Base-by-base conservation (phyloP, 108 stramenopile species). In the Conticribra guillardii region DNA sequence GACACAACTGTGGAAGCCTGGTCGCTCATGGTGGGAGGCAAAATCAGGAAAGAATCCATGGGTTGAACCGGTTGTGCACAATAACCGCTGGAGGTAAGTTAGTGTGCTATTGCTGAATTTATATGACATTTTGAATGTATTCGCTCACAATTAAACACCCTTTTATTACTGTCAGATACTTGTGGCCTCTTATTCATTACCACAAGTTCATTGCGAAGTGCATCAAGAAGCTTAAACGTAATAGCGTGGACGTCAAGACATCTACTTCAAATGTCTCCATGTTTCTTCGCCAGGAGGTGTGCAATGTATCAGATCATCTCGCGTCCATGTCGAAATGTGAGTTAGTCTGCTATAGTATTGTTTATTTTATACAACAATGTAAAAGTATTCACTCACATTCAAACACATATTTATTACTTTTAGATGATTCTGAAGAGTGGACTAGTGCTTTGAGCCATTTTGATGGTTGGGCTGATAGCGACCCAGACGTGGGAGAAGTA, bases 111-210 rank as follows among this genome's bases (percentile, higher is more conserved):
- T 8, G 44, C 8, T 8, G 44, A 8, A 44, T 24, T 8, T 45
- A 11, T 16, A 19, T n/a, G 18, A 45, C 17, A 3, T 54, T 54
- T 18, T 46, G 47, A 48, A 41, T 37, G 68, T 18, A 16, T 55
- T 37, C 24, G 66, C 28, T 22, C 24, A 33, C 27, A 26, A 4
- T 26, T 61, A 16, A 16, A 18, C 18, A 9, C 34, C 19, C 32
- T 45, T 21, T 30, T 28, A 52, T 64, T 73, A 11, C 47, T 11
- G 3, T 67, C 22, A 94, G 93, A 69, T 94, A 91, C 56, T 77
- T 95, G 19, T 95, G 94, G 94, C 94, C 94, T 22, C 85, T 95
- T 16, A 95, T 95, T 67, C 91, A 95, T 64, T 95, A 95, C 56
- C 94, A 95, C 82, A 95, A 95, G 79, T 92, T 95, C 59, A 75